Evolutionary conservation across 306 rosid genomes (phyloP), one percentile per base, ranked within the genome.

Genomic region (Pterocarpus santalinus): DNA sequence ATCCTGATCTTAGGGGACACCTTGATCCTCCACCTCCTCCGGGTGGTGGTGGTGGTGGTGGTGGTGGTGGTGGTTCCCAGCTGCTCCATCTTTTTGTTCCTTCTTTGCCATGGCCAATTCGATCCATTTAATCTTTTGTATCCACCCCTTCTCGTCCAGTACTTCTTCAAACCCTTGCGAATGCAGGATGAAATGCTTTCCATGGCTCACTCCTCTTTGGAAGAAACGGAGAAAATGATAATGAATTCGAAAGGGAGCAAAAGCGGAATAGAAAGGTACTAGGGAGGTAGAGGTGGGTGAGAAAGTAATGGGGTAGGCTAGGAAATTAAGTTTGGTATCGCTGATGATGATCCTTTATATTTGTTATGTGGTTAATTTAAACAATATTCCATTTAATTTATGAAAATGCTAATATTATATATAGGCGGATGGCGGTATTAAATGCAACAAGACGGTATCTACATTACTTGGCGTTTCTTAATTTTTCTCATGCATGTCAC

Each of bases 1-100:
- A 83, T 63, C 36, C 73, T 79, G 33, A 91, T 83, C 90, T 86
- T 94, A 0, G 86, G 95, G 0, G 73, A 28, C 1, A 90, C 34
- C 82, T 83, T 94, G 77, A 95, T 49, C 83, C 87, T 73, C 95
- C 97, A 88, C 36, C 89, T 75, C 32, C 79, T 80, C 28, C 47
- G 47, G 9, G 71, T 85, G 7, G 33, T 51, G 5, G 80, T 10
- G 35, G 58, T 43, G 10, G 86, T 60, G 47, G 7, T n/a, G n/a
- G 72, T 84, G 10, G 41, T 51, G 5, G 81, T 7, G 39, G 63
- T 43, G 10, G 86, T 65, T 13, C 77, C 88, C 6, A 80, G 88
- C 4, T 87, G 84, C 60, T 86, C 77, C 47, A 76, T 83, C 41
- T 39, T 72, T 44, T 38, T 84, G 74, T 44, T 73, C 51, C 73